phyloP scores from a whole-genome alignment of 306 rosid genomes.

The Luffa acutangula region DNA sequence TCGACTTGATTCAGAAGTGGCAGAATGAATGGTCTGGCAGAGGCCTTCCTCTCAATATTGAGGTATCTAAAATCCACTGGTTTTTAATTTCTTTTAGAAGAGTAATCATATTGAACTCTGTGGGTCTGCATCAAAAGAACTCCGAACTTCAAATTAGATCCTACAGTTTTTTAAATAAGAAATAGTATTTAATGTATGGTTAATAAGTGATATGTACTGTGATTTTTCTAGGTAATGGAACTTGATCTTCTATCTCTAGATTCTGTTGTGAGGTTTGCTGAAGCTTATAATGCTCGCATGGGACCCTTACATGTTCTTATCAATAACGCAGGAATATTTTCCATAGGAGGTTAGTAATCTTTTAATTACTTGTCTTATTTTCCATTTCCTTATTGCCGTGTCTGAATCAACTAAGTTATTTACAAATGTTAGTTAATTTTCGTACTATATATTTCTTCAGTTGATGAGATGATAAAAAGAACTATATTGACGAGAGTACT shows the following conservation, averaged over 20 bases:
- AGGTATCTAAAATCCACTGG: constrained; percentile 30
- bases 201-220: constrained; percentile 9
- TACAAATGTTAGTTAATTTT: background rate
- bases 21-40: constrained; percentile 68
- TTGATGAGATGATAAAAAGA: background rate
- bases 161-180: background rate
- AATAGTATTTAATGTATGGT: background rate
- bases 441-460: background rate
- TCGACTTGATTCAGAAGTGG: constrained; percentile 81
- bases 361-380: background rate
- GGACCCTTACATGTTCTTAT: constrained; percentile 87
- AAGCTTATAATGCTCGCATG: constrained; percentile 81
- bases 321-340: constrained; percentile 94
- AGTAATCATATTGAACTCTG: background rate
- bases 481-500: background rate
- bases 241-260: constrained; percentile 92
- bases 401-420: background rate
- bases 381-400: background rate
- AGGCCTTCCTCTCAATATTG: constrained; percentile 85
- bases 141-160: background rate
- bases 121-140: background rate
- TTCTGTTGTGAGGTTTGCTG: constrained; percentile 73
- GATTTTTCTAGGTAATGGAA: constrained; percentile 60
- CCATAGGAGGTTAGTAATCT: constrained; percentile 69
- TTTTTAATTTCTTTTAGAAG: background rate